A percentile compares a stretch with the other conserved stretches of the same genome.
Conservation (phyloP, 2,329 filamentous ascomycete species). For the Elsinoe necatrix region DNA sequence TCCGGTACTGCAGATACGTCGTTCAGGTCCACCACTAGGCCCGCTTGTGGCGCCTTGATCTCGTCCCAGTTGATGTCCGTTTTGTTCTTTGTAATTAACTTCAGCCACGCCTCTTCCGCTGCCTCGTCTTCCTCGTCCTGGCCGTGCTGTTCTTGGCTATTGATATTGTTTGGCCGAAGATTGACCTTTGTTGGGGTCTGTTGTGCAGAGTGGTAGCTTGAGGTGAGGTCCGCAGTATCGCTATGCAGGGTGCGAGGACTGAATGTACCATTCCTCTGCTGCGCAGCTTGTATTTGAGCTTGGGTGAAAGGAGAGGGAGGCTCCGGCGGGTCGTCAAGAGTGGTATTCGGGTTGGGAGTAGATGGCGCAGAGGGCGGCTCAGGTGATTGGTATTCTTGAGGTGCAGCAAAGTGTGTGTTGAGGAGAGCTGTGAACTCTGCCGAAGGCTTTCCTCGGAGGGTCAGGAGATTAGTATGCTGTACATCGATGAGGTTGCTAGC, state of each 20-base stretch:
- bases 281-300: constrained; percentile 10
- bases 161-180: neutral
- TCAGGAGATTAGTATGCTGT: constrained; percentile 34
- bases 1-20: neutral
- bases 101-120: constrained; percentile 14
- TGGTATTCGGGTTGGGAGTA: neutral
- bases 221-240: neutral
- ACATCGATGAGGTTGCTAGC: constrained; percentile 44
- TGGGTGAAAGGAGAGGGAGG: constrained; percentile 15
- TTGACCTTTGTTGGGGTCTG: constrained; percentile 14
- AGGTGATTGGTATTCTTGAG: neutral
- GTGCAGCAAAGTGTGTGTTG: constrained; percentile 32
- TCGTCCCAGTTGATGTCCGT: constrained; percentile 8
- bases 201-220: constrained; percentile 19
- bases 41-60: constrained; percentile 3
- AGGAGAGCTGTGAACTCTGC: constrained; percentile 36
- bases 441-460: constrained; percentile 29
- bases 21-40: constrained; percentile 7
- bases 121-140: constrained; percentile 24
- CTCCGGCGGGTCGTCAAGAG: neutral
- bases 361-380: neutral
- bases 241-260: neutral
- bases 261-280: constrained; percentile 5
- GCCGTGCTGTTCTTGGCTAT: constrained; percentile 16
- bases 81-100: neutral